Base-by-base conservation (phyloP, 208 protist species). In the Trypanosoma scelopori region DNA sequence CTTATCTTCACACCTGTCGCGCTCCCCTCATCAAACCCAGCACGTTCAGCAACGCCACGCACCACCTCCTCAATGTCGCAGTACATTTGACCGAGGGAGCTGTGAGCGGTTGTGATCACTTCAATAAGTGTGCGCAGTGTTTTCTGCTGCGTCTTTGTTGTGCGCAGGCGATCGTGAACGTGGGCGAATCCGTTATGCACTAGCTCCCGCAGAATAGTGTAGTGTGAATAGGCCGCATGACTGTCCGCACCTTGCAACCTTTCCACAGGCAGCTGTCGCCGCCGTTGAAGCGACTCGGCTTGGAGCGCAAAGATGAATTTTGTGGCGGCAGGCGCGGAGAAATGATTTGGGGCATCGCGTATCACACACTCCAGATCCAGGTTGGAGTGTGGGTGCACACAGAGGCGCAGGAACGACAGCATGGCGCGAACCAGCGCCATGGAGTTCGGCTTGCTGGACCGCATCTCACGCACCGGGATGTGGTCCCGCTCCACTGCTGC, bases 361-460 rank as follows among this genome's bases (percentile, higher is more conserved):
- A 93, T 64, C 6, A 81, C 76, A 51, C 71, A 73, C 39, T 78
- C 80, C 63, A 93, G 78, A 57, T 91, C 81, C 27, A 72, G 58
- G 58, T 93, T 76, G 43, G 53, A 57, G 61, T 90, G 79, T 16
- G 82, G 80, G 12, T 82, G 56, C 5, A 91, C 58, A 42, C 78
- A 84, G 11, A 89, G 65, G 16, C 85, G 82, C 35, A 94, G 63
- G 51, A 84, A 82, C 5, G 84, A 78, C 42, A 90, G 73, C 37
- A 91, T 46, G 0, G 80, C 76, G 0, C 71, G 69, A 52, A 88
- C 74, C 20, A 69, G 58, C 6, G 66, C 55, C 7, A 76, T 30
- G 47, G 75, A 71, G 60, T 86, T 84, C 11, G 55, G 69, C 27
- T 50, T 59, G 16, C 65, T 62, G 9, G 59, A 53, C 50, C 75